Percentiles rank a stretch among this genome's conserved stretches.
Conservation (phyloP, 2,329 filamentous ascomycete genomes). For the Neospermospora avenae region DNA sequence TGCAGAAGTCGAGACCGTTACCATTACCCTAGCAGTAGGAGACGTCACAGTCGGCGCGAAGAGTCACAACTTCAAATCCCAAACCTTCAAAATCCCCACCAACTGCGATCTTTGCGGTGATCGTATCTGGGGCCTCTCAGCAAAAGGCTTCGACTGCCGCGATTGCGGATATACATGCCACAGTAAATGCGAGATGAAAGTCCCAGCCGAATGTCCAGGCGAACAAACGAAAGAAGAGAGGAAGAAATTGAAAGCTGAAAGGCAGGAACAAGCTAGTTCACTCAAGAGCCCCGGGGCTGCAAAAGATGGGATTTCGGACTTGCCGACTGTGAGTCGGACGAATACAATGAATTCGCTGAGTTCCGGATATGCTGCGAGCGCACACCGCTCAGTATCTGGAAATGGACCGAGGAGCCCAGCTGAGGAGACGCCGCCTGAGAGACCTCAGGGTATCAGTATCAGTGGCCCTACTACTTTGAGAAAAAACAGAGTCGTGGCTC, state of each 20-base stretch:
- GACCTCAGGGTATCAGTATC: conserved; percentile 22
- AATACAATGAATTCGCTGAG: conserved; percentile 87
- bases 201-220: conserved; percentile 90
- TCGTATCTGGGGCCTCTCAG: conserved; percentile 93
- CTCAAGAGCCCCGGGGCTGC: conserved; percentile 23
- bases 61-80: conserved; percentile 97
- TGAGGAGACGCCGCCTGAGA: conserved; percentile 47
- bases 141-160: conserved; percentile 93
- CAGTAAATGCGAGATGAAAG: conserved; percentile 99
- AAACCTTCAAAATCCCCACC: conserved; percentile 98
- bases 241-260: conserved; percentile 85
- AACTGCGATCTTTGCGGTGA: conserved; percentile 97
- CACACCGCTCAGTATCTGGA: conserved; percentile 71
- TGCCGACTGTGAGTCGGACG: conserved; percentile 68
- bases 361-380: conserved; percentile 81
- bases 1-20: conserved; percentile 88
- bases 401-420: conserved; percentile 47
- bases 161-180: conserved; percentile 98
- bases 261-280: conserved; percentile 71
- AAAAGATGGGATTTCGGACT: conserved; percentile 53
- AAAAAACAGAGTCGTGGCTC: conserved; percentile 77
- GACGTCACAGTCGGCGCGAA: conserved; percentile 90
- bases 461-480: conserved; percentile 32
- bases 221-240: conserved; percentile 92
- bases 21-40: conserved; percentile 86